Percentiles rank a stretch among this genome's conserved stretches.
These are phyloP conservation scores for Yamadazyma pseudoaaseri DNA, from an alignment of 1,139 yeast species.

Conservation along the genomic window DNA sequence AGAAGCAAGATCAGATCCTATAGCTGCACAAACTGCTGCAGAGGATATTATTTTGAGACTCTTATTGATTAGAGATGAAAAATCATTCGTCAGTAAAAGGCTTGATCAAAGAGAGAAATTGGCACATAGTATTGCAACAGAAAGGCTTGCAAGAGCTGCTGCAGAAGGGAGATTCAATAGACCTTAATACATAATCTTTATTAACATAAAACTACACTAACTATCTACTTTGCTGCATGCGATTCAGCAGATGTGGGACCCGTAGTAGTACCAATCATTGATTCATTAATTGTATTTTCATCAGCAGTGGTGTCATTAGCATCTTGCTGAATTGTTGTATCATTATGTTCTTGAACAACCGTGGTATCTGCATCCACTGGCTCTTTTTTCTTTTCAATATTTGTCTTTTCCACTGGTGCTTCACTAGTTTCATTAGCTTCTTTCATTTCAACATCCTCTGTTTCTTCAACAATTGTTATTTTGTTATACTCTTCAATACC, in stretches of 20 bases:
- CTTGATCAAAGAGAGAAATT: constrained; percentile 61
- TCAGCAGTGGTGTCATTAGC: constrained; percentile 45
- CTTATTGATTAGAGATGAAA: constrained; percentile 44
- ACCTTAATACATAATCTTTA: constrained; percentile 1
- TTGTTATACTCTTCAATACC: constrained; percentile 33
- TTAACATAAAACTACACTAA: constrained; percentile 2
- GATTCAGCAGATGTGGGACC: constrained; percentile 8
- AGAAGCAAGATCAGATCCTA: constrained; percentile 54
- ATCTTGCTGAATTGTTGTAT: constrained; percentile 45
- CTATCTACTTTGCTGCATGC: constrained; percentile 6
- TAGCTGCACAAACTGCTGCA: constrained; percentile 54
- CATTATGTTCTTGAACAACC: constrained; percentile 37
- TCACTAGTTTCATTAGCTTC: constrained; percentile 9
- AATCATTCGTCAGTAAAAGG: constrained; percentile 50
- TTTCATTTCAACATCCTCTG: constrained; percentile 12
- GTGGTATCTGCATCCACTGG: constrained; percentile 36
- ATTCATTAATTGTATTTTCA: constrained; percentile 35
- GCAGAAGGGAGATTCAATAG: constrained; percentile 37
- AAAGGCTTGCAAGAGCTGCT: constrained; percentile 47
- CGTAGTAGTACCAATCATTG: constrained; percentile 19
- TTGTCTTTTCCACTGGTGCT: constrained; percentile 1
- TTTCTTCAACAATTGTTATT: constrained; percentile 15
- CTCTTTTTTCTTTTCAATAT: constrained; percentile 3
- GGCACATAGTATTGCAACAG: constrained; percentile 65
- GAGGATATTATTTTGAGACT: constrained; percentile 71